These are phyloP conservation scores for Alternaria triticimaculans DNA, from an alignment of 2,329 filamentous ascomycete genomes.

Conservation along the genomic window DNA sequence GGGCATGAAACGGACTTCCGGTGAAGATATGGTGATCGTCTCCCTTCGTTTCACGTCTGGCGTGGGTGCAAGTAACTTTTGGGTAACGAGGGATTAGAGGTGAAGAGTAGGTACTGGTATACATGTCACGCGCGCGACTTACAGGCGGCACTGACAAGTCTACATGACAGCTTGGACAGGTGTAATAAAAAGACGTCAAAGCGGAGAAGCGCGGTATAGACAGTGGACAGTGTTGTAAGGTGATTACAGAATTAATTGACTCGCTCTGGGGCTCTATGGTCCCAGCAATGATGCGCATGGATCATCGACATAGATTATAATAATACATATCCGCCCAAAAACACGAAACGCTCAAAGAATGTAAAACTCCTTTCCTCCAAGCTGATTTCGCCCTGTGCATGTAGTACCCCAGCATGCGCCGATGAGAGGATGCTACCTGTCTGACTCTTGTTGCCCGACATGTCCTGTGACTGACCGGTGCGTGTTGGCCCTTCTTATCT, in stretches of 20 bases:
- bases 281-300: background rate
- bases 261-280: background rate
- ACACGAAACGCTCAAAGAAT: background rate
- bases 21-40: background rate
- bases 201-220: background rate
- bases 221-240: background rate
- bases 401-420: background rate
- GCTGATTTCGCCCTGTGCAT: background rate
- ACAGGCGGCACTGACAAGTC: background rate
- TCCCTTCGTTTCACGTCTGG: background rate
- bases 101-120: background rate
- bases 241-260: background rate
- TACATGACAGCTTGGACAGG: background rate
- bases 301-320: background rate
- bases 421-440: background rate
- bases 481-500: background rate
- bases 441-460: background rate
- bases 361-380: background rate
- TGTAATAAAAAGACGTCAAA: background rate
- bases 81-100: background rate
- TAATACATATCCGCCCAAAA: background rate
- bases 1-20: background rate
- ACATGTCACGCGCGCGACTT: background rate
- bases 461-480: background rate
- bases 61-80: background rate